Conservation (phyloP, 352 stramenopile genomes). For the Phytophthora uliginosa region DNA sequence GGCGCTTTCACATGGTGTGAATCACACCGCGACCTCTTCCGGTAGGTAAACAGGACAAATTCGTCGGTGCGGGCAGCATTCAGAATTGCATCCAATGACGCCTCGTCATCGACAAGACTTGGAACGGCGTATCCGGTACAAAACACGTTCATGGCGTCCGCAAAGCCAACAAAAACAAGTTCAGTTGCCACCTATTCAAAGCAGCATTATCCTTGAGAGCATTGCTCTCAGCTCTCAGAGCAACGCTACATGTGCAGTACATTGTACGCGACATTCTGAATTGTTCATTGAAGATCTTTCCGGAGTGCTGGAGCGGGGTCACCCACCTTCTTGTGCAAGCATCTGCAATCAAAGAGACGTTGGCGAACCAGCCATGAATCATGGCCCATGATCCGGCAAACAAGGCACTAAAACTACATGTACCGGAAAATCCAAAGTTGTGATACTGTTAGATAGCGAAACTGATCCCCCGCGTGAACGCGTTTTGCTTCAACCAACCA, state of each 20-base stretch:
- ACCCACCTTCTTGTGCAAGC: not conserved
- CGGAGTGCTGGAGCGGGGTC: no score
- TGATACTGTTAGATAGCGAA: not conserved
- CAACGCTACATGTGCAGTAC: no score
- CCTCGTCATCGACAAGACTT: slow-evolving; percentile 1
- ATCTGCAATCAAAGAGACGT: not conserved
- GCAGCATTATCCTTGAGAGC: not conserved
- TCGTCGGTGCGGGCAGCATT: not conserved
- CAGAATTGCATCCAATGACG: not conserved
- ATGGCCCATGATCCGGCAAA: not conserved
- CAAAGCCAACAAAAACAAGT: not conserved
- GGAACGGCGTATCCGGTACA: not conserved
- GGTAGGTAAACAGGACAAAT: not conserved
- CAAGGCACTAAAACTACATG: not conserved
- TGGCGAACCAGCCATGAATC: not conserved
- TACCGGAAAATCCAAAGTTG: not conserved
- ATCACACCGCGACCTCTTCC: no score
- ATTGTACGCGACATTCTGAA: not conserved
- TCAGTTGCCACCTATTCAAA: not conserved
- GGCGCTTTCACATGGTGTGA: not conserved
- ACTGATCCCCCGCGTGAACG: not conserved
- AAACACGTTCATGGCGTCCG: not conserved
- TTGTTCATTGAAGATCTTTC: not conserved
- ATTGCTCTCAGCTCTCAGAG: not conserved
- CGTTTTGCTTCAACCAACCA: not conserved